A percentile compares a stretch with the other conserved stretches of the same genome.
These are phyloP conservation scores for Aspergillus haitiensis DNA, from an alignment of 495 filamentous ascomycete genomes.

Conservation along the genomic window DNA sequence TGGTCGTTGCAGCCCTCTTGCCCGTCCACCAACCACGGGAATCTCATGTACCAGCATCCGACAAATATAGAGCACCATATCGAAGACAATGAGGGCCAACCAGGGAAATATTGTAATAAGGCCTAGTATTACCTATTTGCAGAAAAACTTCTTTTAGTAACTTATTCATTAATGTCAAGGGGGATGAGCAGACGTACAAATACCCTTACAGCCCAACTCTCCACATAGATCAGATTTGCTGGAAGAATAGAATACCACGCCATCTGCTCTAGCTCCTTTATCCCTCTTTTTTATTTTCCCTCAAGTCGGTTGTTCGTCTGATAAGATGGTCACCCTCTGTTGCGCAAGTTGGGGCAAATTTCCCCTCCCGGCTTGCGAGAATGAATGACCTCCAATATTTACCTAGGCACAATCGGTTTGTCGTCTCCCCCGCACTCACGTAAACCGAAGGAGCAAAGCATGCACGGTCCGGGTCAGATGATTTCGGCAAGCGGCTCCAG, in stretches of 20 bases:
- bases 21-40: slow-evolving; percentile 63
- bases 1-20: slow-evolving; percentile 60
- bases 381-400: neutral
- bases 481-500: neutral
- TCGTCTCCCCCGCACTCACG: neutral
- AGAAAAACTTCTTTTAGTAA: too few species aligned
- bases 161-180: neutral
- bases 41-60: slow-evolving; percentile 59
- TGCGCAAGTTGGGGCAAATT: neutral
- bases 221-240: slow-evolving; percentile 52
- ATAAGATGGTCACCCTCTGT: neutral
- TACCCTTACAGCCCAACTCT: slow-evolving; percentile 62
- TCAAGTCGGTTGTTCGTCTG: neutral
- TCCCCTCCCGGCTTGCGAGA: neutral
- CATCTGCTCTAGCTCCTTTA: slow-evolving; percentile 40
- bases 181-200: slow-evolving; percentile 53
- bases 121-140: slow-evolving; percentile 56
- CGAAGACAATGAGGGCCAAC: slow-evolving; percentile 64
- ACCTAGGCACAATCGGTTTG: neutral
- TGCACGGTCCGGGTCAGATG: neutral
- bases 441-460: neutral
- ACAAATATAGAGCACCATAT: slow-evolving; percentile 63
- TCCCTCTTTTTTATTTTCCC: neutral
- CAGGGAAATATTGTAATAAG: slow-evolving; percentile 67
- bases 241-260: slow-evolving; percentile 68